Percentiles rank a stretch among this genome's conserved stretches.
Conservation (phyloP, 176 grass and related monocot species). For the Oryza australiensis region DNA sequence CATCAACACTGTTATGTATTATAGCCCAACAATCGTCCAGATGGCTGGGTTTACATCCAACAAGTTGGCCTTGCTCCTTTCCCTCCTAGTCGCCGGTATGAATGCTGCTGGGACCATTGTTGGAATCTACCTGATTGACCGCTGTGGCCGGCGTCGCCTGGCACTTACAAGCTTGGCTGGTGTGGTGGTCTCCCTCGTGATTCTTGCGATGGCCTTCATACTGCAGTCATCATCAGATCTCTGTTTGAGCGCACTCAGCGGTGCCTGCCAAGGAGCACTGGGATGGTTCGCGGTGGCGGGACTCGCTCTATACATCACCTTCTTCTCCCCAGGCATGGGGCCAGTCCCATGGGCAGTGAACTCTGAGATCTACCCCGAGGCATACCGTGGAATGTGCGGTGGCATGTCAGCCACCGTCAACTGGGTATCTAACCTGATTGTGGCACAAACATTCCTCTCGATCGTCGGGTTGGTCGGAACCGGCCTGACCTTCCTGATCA, state of each 20-base stretch:
- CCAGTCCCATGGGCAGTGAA: constrained; percentile 95
- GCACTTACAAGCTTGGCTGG: constrained; percentile 68
- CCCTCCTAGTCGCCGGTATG: constrained; percentile 65
- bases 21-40: constrained; percentile 89
- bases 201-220: constrained; percentile 68
- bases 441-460: constrained; percentile 80
- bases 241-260: background rate
- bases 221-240: constrained; percentile 51
- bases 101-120: constrained; percentile 78
- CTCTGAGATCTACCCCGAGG: constrained; percentile 85
- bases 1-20: constrained; percentile 99
- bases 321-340: constrained; percentile 91
- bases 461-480: constrained; percentile 70
- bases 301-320: constrained; percentile 72
- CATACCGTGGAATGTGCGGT: constrained; percentile 75
- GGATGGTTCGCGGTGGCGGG: constrained; percentile 72
- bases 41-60: constrained; percentile 96
- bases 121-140: constrained; percentile 93
- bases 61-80: constrained; percentile 77
- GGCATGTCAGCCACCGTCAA: constrained; percentile 97
- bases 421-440: constrained; percentile 88
- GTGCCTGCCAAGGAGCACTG: constrained; percentile 28
- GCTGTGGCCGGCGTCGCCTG: constrained; percentile 71
- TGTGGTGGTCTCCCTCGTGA: constrained; percentile 68
- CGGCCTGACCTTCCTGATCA: constrained; percentile 68